phyloP scores from a whole-genome alignment of 768 basidiomycete genomes.

The Fomitopsis pulvina region DNA sequence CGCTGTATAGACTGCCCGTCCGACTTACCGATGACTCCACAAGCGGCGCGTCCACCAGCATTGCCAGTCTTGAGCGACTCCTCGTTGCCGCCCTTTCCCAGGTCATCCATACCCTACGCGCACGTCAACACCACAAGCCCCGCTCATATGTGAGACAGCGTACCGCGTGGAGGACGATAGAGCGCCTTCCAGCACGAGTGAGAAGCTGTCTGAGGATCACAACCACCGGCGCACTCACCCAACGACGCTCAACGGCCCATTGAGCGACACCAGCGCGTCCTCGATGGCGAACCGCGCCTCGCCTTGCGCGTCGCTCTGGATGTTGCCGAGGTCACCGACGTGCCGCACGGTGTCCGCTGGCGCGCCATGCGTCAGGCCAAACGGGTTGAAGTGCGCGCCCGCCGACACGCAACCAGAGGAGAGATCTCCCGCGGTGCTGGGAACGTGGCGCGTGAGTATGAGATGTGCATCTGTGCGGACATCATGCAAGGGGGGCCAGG shows the following conservation, averaged over 20 bases:
- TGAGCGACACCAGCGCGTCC: slow-evolving; percentile 58
- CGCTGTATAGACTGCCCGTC: too few species aligned
- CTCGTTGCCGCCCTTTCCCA: slow-evolving; percentile 60
- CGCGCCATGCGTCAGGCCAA: slow-evolving; percentile 57
- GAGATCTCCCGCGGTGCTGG: slow-evolving; percentile 47
- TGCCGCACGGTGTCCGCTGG: slow-evolving; percentile 51
- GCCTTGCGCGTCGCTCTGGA: slow-evolving; percentile 54
- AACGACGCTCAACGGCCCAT: slow-evolving; percentile 59
- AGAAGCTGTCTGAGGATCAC: neutral
- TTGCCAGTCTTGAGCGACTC: slow-evolving; percentile 78
- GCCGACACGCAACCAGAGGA: slow-evolving; percentile 61
- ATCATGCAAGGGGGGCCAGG: neutral
- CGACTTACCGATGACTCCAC: slow-evolving; percentile 68
- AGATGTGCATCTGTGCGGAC: neutral
- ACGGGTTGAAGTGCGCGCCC: slow-evolving; percentile 76
- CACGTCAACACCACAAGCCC: neutral
- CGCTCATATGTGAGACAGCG: neutral
- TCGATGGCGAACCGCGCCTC: slow-evolving; percentile 49
- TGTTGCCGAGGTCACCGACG: slow-evolving; percentile 74
- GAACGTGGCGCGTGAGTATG: too few species aligned
- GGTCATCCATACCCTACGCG: slow-evolving; percentile 64
- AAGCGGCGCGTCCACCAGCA: slow-evolving; percentile 70
- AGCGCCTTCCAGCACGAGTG: slow-evolving; percentile 37
- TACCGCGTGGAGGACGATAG: slow-evolving; percentile 71
- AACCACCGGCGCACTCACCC: slow-evolving; percentile 40